Percentiles rank a stretch among this genome's conserved stretches.
phyloP scores from a whole-genome alignment of 1,139 yeast genomes.

The Zygotorulaspora mrakii region DNA sequence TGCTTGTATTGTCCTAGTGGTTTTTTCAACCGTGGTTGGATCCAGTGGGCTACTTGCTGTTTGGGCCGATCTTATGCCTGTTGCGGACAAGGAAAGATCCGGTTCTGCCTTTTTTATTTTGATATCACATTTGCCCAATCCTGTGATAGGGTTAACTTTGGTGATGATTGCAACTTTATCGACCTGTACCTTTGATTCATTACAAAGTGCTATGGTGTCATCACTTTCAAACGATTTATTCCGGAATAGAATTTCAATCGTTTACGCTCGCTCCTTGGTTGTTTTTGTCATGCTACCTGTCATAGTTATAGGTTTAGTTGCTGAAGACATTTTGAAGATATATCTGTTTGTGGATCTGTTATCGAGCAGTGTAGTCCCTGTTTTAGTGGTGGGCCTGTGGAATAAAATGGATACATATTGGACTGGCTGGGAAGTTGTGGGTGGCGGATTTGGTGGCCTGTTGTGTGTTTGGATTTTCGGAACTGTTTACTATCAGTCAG shows the following conservation, averaged over 20 bases:
- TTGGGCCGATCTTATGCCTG: constrained; percentile 73
- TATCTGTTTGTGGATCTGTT: constrained; percentile 88
- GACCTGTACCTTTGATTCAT: constrained; percentile 84
- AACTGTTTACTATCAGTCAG: constrained; percentile 65
- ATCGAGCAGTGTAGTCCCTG: constrained; percentile 81
- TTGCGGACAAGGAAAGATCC: constrained; percentile 57
- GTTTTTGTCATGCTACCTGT: constrained; percentile 76
- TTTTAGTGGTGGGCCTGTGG: constrained; percentile 75
- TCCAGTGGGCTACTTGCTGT: constrained; percentile 83
- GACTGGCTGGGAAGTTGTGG: constrained; percentile 76
- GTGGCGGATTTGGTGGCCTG: constrained; percentile 80
- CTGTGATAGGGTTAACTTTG: constrained; percentile 81
- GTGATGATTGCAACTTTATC: constrained; percentile 71
- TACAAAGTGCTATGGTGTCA: constrained; percentile 86
- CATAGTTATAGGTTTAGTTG: constrained; percentile 78
- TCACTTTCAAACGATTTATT: constrained; percentile 85
- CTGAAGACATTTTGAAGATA: constrained; percentile 78
- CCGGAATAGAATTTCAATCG: constrained; percentile 67
- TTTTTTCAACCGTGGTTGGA: constrained; percentile 69
- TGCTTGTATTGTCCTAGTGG: constrained; percentile 64
- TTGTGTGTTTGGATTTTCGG: constrained; percentile 81
- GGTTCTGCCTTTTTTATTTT: constrained; percentile 67
- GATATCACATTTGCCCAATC: constrained; percentile 70
- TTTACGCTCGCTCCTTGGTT: constrained; percentile 70
- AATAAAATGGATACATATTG: constrained; percentile 59